These are phyloP conservation scores for Fusarium duplospermum DNA, from an alignment of 2,329 filamentous ascomycete species.

Conservation along the genomic window DNA sequence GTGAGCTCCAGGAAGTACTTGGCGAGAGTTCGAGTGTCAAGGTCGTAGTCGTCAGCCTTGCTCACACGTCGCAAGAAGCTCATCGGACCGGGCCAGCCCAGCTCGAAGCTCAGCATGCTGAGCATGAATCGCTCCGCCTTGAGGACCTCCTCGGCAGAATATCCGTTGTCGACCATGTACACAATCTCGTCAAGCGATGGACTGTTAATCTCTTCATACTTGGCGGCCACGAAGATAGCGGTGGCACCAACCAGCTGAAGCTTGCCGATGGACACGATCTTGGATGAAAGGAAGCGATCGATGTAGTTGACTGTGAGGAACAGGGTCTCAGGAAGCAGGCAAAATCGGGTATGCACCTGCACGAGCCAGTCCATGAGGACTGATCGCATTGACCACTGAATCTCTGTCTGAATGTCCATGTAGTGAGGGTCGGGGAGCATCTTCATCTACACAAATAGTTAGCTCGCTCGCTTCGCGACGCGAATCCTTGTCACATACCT, in stretches of 20 bases:
- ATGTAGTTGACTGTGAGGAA: conserved; percentile 98
- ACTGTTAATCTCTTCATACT: conserved; percentile 99
- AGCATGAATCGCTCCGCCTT: conserved; percentile 99
- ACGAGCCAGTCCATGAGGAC: conserved; percentile 98
- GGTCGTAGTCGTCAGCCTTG: conserved; percentile 97
- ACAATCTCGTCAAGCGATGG: conserved; percentile 95
- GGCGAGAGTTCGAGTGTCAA: conserved; percentile 92
- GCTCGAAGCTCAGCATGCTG: conserved; percentile 93
- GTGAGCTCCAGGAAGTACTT: conserved; percentile 98
- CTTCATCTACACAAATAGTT: conserved; percentile 64
- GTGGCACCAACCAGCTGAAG: conserved; percentile 96
- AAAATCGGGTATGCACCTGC: conserved; percentile 93
- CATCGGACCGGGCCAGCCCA: conserved; percentile 99
- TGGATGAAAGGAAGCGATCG: conserved; percentile 93
- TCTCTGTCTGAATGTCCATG: conserved; percentile 97
- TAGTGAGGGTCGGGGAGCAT: conserved; percentile 92
- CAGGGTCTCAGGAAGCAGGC: conserved; percentile 90
- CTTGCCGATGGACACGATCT: conserved; percentile 94
- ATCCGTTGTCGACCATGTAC: conserved; percentile 97
- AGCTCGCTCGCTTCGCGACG: conserved; percentile 32
- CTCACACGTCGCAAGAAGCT: conserved; percentile 96
- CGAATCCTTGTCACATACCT: conserved; percentile 67
- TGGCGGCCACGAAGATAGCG: conserved; percentile 93
- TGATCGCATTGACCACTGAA: conserved; percentile 98
- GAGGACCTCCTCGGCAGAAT: conserved; percentile 89